These are phyloP conservation scores for Cadophora sp. DNA, from an alignment of 2,329 filamentous ascomycete species.

Conservation along the genomic window DNA sequence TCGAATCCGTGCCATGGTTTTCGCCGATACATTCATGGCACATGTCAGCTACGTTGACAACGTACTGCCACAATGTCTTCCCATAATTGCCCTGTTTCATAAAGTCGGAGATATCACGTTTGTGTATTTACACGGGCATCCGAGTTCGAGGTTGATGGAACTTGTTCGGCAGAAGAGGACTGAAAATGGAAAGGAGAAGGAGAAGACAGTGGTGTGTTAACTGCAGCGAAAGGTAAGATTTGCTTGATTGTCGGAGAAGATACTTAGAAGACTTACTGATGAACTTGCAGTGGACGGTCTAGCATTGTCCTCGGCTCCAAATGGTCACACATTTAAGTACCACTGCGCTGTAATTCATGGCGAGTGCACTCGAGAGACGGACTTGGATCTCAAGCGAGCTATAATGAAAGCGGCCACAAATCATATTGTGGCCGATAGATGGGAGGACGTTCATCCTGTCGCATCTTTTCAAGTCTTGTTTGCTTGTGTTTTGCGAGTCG, in stretches of 20 bases:
- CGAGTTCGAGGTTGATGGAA: constrained; percentile 19
- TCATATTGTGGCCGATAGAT: constrained; percentile 12
- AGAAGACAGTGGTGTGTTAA: constrained; percentile 7
- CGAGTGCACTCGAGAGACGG: constrained; percentile 2
- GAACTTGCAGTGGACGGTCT: constrained; percentile 5
- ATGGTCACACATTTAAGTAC: constrained; percentile 19
- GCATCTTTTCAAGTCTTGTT: constrained; percentile 17
- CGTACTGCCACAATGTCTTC: constrained; percentile 9
- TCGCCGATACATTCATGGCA: neutral
- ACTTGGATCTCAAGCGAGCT: constrained; percentile 5
- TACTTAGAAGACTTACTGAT: neutral
- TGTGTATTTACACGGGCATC: constrained; percentile 17
- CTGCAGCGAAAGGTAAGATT: neutral
- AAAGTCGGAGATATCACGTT: neutral
- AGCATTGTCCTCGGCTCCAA: constrained; percentile 15
- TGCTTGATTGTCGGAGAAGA: too few relatives aligned
- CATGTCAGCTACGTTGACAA: neutral
- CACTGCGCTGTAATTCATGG: constrained; percentile 10
- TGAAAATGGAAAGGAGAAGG: neutral
- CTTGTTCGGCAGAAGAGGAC: neutral
- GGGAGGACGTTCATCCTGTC: constrained; percentile 18
- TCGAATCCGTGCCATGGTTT: neutral
- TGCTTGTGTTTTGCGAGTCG: constrained; percentile 4
- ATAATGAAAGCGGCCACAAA: constrained; percentile 16
- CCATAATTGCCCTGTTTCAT: constrained; percentile 17